A percentile compares a stretch with the other conserved stretches of the same genome.
Conservation (phyloP, 2,329 filamentous ascomycete genomes). For the Diplodia seriata region DNA sequence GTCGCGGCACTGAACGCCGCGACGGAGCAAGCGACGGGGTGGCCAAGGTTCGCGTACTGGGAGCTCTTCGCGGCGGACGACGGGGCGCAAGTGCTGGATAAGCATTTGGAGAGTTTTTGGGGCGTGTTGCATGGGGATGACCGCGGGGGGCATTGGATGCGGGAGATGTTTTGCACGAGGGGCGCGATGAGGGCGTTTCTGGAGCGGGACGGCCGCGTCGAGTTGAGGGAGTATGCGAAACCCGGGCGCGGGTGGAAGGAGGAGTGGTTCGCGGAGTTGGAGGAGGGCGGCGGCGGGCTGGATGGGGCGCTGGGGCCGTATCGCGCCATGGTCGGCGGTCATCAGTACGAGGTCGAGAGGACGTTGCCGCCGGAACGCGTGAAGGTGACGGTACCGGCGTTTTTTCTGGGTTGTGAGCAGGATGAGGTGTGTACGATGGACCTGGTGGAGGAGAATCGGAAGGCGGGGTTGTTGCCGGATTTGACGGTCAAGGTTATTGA, state of each 20-base stretch:
- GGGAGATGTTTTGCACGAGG: conserved; percentile 47
- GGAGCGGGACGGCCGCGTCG: conserved; percentile 29
- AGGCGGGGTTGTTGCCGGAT: conserved; percentile 42
- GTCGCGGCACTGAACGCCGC: conserved; percentile 40
- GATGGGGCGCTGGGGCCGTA: conserved; percentile 51
- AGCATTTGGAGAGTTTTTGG: conserved; percentile 51
- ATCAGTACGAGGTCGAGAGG: conserved; percentile 42
- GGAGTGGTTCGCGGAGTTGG: conserved; percentile 46
- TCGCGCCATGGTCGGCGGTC: conserved; percentile 38
- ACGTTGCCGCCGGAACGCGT: conserved; percentile 37
- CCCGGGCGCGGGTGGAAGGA: conserved; percentile 42
- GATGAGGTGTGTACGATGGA: conserved; percentile 48
- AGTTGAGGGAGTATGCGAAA: conserved; percentile 45
- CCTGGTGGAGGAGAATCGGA: conserved; percentile 40
- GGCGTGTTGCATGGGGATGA: conserved; percentile 42
- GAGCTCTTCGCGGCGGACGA: conserved; percentile 54
- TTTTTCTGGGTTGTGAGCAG: conserved; percentile 46
- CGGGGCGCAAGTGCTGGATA: conserved; percentile 48
- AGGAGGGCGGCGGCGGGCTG: conserved; percentile 41
- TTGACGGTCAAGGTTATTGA: conserved; percentile 46
- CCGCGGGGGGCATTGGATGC: conserved; percentile 42
- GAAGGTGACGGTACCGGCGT: conserved; percentile 46
- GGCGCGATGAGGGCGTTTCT: conserved; percentile 47
- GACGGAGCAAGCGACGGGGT: conserved; percentile 47
- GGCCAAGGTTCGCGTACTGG: conserved; percentile 54